Evolutionary conservation across 2,329 filamentous ascomycete species (phyloP), one percentile per base, ranked within the genome.

Genomic region (Shiraia sp.): DNA sequence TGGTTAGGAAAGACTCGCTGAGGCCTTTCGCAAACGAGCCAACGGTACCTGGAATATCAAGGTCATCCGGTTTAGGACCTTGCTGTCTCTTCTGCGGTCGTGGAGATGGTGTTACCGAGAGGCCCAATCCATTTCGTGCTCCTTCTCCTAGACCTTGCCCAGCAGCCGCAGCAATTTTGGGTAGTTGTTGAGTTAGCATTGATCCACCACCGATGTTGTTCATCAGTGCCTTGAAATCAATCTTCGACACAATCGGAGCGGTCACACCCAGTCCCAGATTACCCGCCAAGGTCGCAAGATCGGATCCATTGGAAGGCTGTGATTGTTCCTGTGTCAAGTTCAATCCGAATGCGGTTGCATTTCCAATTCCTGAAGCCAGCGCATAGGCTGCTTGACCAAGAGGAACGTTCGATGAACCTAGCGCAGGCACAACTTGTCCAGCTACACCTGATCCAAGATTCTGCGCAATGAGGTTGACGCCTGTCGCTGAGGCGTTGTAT

Each of bases 131-230:
- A 6, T 46, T 51, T 16, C 41, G 61, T 10, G 52, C 56, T 15
- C 61, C 61, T 17, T 63, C 47, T n/a, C 61, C 61, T 10, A 63
- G 40, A 13, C 61, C 61, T 8, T 48, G 33, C 4, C 61, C 61
- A 6, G 60, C 61, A 6, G 59, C 59, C 1, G 45, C 51, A 5
- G 60, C 61, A 13, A 63, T 55, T 13, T 55, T 36, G 6, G 61
- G 59, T 29, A 63, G 39, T 26, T 58, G 49, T 6, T 53, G 33
- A 37, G 53, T 49, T 3, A 57, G 25, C 3, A 33, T 34, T 4
- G 45, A 38, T 16, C 32, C 38, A 2, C 35, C 47, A 15, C 43
- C 46, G 2, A 40, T 31, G 17, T 42, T 53, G n/a, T 32, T 48
- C 26, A 62, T 32, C 13, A 57, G 31, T 3, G 47, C 41, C 26